Conservation (phyloP, 441 rosid genomes). For the Adansonia rubrostipa region DNA sequence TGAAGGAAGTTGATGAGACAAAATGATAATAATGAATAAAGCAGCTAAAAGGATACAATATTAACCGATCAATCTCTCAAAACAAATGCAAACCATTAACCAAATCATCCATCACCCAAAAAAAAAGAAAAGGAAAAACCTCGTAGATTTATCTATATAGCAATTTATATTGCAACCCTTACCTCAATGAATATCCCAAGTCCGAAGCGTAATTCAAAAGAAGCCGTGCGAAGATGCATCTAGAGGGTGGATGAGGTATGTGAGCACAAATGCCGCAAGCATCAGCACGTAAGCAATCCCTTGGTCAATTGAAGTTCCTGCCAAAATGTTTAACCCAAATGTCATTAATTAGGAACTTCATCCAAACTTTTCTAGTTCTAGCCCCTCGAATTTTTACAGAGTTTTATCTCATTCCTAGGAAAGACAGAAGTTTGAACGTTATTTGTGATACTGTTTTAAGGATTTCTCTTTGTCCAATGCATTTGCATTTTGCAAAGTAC, state of each 20-base stretch:
- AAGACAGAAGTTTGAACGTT: too few relatives aligned
- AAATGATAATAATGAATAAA: not conserved
- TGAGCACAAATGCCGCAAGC: constrained; percentile 75
- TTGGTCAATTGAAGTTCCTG: constrained; percentile 85
- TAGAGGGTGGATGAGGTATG: constrained; percentile 78
- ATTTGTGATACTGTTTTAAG: too few relatives aligned
- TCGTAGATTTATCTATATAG: not conserved
- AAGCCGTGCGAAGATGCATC: constrained; percentile 57
- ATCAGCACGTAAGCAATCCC: constrained; percentile 79
- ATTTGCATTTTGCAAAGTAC: too few relatives aligned
- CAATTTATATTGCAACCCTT: not conserved
- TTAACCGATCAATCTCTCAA: constrained; percentile 21
- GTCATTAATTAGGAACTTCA: not conserved
- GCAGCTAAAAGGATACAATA: not conserved
- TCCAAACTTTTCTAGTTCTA: not conserved
- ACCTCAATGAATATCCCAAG: not conserved
- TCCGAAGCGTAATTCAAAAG: constrained; percentile 37
- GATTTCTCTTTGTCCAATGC: too few relatives aligned
- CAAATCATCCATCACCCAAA: not conserved
- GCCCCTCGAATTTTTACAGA: too few relatives aligned
- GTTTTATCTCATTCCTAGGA: too few relatives aligned
- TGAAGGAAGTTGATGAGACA: not conserved
- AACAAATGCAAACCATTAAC: not conserved
- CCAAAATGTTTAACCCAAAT: not conserved
- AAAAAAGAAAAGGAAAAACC: not conserved